Conservation (phyloP, 805 yeast species). For the Kazachstania kunashirensis region DNA sequence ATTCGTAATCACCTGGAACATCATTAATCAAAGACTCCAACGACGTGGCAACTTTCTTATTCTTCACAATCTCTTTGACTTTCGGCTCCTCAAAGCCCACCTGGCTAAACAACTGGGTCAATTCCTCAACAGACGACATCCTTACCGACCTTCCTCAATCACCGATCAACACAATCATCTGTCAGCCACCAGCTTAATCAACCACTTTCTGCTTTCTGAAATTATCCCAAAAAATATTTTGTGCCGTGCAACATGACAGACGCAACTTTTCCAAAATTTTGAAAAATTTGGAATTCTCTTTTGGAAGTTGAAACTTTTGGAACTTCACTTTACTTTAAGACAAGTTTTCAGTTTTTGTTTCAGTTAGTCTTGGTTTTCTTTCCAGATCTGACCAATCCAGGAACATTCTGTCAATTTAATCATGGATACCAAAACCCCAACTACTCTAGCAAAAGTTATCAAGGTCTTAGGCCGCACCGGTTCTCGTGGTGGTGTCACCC, state of each 20-base stretch:
- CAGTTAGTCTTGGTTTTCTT: neutral
- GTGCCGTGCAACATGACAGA: constrained; percentile 3
- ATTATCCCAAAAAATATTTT: neutral
- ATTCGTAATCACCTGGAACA: constrained; percentile 24
- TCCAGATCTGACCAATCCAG: neutral
- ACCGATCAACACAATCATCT: too few species aligned
- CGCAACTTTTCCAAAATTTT: constrained; percentile 1
- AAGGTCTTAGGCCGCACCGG: constrained; percentile 99
- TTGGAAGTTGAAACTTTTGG: too few species aligned
- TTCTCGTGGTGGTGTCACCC: constrained; percentile 99
- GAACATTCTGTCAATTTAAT: constrained; percentile 8
- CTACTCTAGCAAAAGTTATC: constrained; percentile 98
- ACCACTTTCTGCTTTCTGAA: too few species aligned
- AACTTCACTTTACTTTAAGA: too few species aligned
- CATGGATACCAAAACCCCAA: constrained; percentile 64
- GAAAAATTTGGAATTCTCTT: too few species aligned
- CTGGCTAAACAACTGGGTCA: constrained; percentile 27
- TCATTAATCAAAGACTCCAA: constrained; percentile 50
- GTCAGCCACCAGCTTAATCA: too few species aligned
- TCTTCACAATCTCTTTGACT: constrained; percentile 71
- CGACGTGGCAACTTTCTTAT: constrained; percentile 71
- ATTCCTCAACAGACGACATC: constrained; percentile 30
- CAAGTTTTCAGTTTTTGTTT: neutral
- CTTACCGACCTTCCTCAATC: neutral
- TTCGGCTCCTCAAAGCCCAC: constrained; percentile 67